These are phyloP conservation scores for Cystobasidium onofrii DNA, from an alignment of 768 basidiomycete genomes.

Conservation along the genomic window DNA sequence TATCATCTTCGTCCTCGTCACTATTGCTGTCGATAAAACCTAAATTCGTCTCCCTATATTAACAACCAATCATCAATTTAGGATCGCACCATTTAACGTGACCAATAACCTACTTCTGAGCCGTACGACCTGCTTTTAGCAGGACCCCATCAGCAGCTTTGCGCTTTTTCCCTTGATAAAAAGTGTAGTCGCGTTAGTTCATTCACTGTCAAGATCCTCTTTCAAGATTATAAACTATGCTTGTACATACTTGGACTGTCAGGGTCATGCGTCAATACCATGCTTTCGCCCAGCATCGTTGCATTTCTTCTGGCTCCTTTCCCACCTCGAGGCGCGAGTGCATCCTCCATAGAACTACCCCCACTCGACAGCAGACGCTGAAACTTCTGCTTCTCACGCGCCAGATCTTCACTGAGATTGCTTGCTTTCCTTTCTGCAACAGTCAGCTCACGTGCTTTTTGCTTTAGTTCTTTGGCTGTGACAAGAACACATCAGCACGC, in stretches of 20 bases:
- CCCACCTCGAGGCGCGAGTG: background rate
- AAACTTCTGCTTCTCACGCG: background rate
- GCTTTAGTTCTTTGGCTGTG: constrained; percentile 8
- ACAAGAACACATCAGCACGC: no score
- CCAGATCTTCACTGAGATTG: background rate
- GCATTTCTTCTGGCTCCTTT: background rate
- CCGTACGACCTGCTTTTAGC: constrained; percentile 11
- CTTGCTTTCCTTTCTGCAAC: background rate
- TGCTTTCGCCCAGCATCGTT: background rate
- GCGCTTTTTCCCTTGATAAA: constrained; percentile 18
- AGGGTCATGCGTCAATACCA: background rate
- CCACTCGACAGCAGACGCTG: background rate
- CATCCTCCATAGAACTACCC: background rate
- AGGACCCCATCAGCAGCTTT: constrained; percentile 19
- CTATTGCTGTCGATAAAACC: constrained; percentile 11
- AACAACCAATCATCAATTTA: no score
- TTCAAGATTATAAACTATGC: no score
- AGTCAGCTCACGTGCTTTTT: background rate
- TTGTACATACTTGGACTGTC: background rate
- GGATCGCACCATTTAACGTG: background rate
- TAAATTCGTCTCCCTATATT: background rate
- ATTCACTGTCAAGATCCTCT: no score
- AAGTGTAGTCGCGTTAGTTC: no score
- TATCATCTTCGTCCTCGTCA: background rate
- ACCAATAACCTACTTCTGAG: background rate